These are phyloP conservation scores for Hyaloscypha hepaticicola DNA, from an alignment of 495 filamentous ascomycete genomes.

Conservation along the genomic window DNA sequence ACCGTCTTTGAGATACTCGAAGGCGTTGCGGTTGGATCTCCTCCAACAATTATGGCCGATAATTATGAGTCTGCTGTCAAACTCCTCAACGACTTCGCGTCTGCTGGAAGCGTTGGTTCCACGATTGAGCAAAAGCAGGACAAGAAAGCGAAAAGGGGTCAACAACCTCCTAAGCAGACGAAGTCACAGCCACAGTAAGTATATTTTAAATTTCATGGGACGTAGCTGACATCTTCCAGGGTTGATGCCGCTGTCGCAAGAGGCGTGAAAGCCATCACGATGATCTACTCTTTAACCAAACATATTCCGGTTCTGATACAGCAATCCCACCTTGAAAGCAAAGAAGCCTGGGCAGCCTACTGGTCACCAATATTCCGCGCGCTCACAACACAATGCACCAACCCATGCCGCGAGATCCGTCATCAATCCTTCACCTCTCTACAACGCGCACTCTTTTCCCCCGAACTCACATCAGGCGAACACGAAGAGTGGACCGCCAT, in stretches of 20 bases:
- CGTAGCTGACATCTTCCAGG: constrained; percentile 33
- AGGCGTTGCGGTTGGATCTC: constrained; percentile 61
- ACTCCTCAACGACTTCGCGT: constrained; percentile 87
- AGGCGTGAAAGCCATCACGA: constrained; percentile 74
- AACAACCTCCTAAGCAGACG: constrained; percentile 47
- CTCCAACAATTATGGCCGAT: constrained; percentile 82
- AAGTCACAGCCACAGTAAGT: constrained; percentile 46
- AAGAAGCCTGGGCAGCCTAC: constrained; percentile 95
- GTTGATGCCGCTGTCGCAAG: constrained; percentile 76
- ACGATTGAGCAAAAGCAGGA: constrained; percentile 79
- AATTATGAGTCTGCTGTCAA: constrained; percentile 87
- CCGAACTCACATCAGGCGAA: constrained; percentile 71
- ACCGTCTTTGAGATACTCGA: constrained; percentile 83
- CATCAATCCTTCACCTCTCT: constrained; percentile 84
- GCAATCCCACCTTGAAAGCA: constrained; percentile 87
- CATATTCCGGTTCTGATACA: constrained; percentile 83
- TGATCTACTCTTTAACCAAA: constrained; percentile 76
- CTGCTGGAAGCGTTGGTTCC: constrained; percentile 78
- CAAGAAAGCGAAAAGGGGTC: constrained; percentile 51
- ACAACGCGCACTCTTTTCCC: constrained; percentile 81
- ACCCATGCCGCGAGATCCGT: constrained; percentile 91
- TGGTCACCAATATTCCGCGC: constrained; percentile 94
- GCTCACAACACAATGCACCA: constrained; percentile 85
- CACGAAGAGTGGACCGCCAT: constrained; percentile 93
- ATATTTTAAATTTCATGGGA: constrained; percentile 2